Evolutionary conservation across 1,284 basidiomycete genomes (phyloP).

Genomic region (Phellopilus nigrolimitatus): DNA sequence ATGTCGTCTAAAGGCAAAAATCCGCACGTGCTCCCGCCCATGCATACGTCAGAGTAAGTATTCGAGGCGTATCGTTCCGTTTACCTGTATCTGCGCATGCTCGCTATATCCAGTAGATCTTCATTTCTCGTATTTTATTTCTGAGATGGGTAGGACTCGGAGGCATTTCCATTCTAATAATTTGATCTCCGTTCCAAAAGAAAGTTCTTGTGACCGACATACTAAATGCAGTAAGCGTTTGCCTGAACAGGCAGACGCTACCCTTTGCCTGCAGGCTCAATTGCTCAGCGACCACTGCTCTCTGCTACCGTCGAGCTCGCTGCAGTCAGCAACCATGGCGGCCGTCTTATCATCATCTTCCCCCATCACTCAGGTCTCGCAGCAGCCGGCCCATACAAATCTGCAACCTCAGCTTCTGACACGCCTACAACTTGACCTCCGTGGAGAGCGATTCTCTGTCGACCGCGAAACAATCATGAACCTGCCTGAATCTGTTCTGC

Average conservation of each 20-base stretch:
- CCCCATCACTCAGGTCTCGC: constrained; percentile 86
- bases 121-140: neutral
- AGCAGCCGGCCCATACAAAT: constrained; percentile 63
- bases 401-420: constrained; percentile 81
- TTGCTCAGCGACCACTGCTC: neutral
- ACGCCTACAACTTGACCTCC: constrained; percentile 86
- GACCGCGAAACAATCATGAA: constrained; percentile 99
- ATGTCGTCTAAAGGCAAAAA: constrained; percentile 17
- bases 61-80: constrained; percentile 9
- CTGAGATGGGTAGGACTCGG: neutral
- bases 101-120: constrained; percentile 14
- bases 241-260: no score
- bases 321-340: constrained; percentile 35
- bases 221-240: no score
- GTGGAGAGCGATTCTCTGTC: constrained; percentile 88
- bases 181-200: no score
- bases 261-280: no score
- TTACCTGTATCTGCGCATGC: neutral
- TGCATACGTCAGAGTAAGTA: no score
- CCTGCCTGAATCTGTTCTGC: constrained; percentile 91
- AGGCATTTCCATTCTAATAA: no score
- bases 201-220: no score
- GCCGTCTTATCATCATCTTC: constrained; percentile 53
- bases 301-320: neutral
- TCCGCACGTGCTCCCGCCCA: neutral